Conservation (phyloP, 2,329 filamentous ascomycete species). For the Penicillium sp. region DNA sequence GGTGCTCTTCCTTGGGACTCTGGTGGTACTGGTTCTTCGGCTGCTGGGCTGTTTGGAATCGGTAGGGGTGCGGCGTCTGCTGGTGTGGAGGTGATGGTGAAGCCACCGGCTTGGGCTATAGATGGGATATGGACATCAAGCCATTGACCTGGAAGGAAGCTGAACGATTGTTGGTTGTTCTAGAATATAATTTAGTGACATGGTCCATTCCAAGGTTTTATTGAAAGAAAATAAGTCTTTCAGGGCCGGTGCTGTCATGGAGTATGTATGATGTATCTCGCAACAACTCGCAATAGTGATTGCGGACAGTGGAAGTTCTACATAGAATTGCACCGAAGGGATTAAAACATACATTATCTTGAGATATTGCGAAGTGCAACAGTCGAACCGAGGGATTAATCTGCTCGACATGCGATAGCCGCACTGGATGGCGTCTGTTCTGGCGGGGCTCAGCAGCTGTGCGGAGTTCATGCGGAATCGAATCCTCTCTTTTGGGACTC, state of each 20-base stretch:
- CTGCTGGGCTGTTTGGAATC: constrained; percentile 5
- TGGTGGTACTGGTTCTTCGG: constrained; percentile 20
- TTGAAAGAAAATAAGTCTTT: background rate
- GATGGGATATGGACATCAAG: constrained; percentile 77
- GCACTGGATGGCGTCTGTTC: constrained; percentile 63
- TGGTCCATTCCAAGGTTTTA: background rate
- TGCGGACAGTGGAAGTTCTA: no score
- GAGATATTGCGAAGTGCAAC: constrained; percentile 63
- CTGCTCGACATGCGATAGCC: constrained; percentile 60
- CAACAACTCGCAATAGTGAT: background rate
- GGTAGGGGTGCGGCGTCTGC: constrained; percentile 49
- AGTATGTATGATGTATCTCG: no score
- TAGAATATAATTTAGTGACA: background rate
- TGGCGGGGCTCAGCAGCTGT: constrained; percentile 74
- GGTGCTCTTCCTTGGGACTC: constrained; percentile 33
- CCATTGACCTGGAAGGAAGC: constrained; percentile 86
- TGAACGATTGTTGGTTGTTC: constrained; percentile 32
- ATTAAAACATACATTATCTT: constrained; percentile 47
- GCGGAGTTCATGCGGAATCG: constrained; percentile 64
- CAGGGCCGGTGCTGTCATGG: no score
- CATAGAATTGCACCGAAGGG: background rate
- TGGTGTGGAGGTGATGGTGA: constrained; percentile 81
- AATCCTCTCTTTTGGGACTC: constrained; percentile 35
- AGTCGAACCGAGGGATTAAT: constrained; percentile 69
- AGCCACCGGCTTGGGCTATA: constrained; percentile 73